Evolutionary conservation across 192 early-diverging fungal genomes (phyloP), one percentile per base, ranked within the genome.

Genomic region (Linnemannia hyalina): DNA sequence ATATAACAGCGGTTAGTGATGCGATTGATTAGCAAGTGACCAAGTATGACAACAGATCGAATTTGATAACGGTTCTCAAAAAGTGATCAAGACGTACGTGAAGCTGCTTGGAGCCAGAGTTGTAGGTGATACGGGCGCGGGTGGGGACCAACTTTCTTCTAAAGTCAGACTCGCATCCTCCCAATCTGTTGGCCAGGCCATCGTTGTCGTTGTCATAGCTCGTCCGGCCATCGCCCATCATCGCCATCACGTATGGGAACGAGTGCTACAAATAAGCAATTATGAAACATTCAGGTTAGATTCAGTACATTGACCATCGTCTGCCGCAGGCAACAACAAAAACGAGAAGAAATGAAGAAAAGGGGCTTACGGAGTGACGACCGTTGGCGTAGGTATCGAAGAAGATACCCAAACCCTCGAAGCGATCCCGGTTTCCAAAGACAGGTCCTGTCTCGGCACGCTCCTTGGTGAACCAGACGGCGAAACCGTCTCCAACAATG

Each of bases 311-410:
- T 94, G 88, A 83, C 91, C 77, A 72, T 29, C 2, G 20, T 22
- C 10, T 65, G 10, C 11, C n/a, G 6, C 52, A 57, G 23, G 9
- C n/a, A 26, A 20, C 15, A 20, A 77, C 29, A 38, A 36, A 8
- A 32, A 20, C 26, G n/a, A 4, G 26, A 68, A 74, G 68, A 75
- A 52, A 20, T 3, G 3, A 36, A 15, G 6, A 35, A 29, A 29
- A 47, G 54, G 42, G 54, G n/a, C 82, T 80, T 89, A 91, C 90
- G 32, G 77, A 70, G 18, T 88, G 83, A 74, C 93, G 86, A 73
- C 93, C 90, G 82, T 99, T 98, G 52, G 95, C 91, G 86, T 98
- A 99, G 13, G 97, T 98, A 89, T 99, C 98, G 85, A 99, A 98
- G 80, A 99, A 96, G 70, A 99, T 82, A 40, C 97, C 98, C 57